Conservation (phyloP, 139 green algal species). For the Picochlorum sp. region DNA sequence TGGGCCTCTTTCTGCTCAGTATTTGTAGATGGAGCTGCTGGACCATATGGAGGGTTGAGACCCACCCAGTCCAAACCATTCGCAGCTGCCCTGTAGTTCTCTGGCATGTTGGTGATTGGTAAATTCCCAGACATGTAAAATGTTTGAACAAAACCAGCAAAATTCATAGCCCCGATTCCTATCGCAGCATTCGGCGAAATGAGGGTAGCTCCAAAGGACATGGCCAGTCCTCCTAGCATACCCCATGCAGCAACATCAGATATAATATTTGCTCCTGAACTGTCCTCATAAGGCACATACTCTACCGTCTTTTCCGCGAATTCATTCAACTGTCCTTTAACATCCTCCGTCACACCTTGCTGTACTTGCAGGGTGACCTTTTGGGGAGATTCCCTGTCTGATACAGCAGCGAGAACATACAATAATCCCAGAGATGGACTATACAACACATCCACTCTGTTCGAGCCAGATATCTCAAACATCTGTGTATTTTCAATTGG, state of each 20-base stretch:
- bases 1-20: not conserved
- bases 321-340: constrained; percentile 2
- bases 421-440: constrained; percentile 8
- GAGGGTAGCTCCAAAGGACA: constrained; percentile 16
- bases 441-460: constrained; percentile 24
- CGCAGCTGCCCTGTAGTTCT: constrained; percentile 5
- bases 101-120: constrained; percentile 26
- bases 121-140: constrained; percentile 19
- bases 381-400: not conserved
- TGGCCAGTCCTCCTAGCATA: constrained; percentile 8
- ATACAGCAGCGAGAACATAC: constrained; percentile 18
- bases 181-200: constrained; percentile 13
- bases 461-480: not conserved
- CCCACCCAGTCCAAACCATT: constrained; percentile 4
- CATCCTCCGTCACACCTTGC: not conserved
- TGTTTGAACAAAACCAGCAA: constrained; percentile 23
- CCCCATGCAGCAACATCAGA: constrained; percentile 14
- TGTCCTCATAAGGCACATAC: constrained; percentile 10
- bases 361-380: constrained; percentile 10
- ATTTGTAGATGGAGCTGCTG: constrained; percentile 1
- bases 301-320: not conserved
- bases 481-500: not conserved
- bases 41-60: constrained; percentile 7
- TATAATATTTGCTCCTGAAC: not conserved
- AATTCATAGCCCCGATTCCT: constrained; percentile 19